Conservation (phyloP, 257 asterid genomes). For the Solanum corneliomulleri region DNA sequence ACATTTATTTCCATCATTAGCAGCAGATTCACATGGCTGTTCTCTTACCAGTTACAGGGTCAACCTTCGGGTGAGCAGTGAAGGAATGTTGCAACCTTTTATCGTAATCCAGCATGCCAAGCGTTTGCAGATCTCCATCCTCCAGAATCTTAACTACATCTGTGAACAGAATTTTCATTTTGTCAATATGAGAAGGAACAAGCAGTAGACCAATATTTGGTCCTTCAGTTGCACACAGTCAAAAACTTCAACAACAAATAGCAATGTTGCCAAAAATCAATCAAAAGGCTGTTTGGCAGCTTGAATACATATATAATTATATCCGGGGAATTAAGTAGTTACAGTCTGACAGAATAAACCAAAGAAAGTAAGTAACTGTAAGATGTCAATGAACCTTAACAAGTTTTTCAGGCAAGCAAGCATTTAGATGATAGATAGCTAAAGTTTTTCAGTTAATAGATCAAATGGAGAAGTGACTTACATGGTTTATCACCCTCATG, state of each 20-base stretch:
- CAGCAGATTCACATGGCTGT: background rate
- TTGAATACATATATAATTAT: background rate
- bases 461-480: slow-evolving; percentile 25
- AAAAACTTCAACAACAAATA: background rate
- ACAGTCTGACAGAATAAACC: background rate
- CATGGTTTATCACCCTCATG: slow-evolving; percentile 92
- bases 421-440: background rate
- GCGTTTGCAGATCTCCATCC: slow-evolving; percentile 91
- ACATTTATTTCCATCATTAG: background rate
- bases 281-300: background rate
- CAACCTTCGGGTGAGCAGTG: slow-evolving; percentile 97
- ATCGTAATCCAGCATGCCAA: slow-evolving; percentile 93
- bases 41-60: slow-evolving; percentile 79
- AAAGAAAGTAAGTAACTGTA: background rate
- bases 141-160: slow-evolving; percentile 91
- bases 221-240: background rate
- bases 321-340: background rate
- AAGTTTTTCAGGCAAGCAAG: background rate
- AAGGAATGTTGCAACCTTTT: slow-evolving; percentile 75
- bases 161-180: slow-evolving; percentile 6
- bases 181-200: background rate
- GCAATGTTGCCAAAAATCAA: background rate
- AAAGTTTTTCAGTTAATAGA: background rate
- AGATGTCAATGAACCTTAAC: background rate
- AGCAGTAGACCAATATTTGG: background rate